Base-by-base conservation (phyloP, 805 yeast species). In the Yamadazyma takamatsuzukensis region DNA sequence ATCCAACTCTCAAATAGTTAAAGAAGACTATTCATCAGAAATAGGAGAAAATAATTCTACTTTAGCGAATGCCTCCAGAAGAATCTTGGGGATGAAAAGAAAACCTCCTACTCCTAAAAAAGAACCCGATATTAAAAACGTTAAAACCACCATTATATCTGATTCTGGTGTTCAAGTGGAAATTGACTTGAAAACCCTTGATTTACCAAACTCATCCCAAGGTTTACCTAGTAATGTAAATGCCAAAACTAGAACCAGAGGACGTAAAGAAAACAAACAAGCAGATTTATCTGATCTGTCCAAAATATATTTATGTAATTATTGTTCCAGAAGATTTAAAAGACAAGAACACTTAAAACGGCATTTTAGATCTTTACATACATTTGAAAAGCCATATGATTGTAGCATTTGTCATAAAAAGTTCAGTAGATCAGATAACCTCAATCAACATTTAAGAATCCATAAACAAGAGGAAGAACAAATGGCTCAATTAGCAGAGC, bases 261-360 rank as follows among this genome's bases (percentile, higher is more conserved):
- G 86, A 5, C 67, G 86, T 25, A 79, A 78, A 52, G 84, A 82
- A 15, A 72, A 79, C 25, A 59, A 72, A 40, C 74, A 72, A 30
- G 78, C 74, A 13, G 84, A 78, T 47, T 41, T 63, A 48, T 54
- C 50, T 30, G 72, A 66, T 41, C 68, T 63, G 41, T 31, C 70
- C 8, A 80, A 80, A 54, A 76, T 76, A 25, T 81, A 71, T 49
- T 72, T 73, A 18, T 82, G 89, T 53, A 73, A 72, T 19, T 72
- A 68, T 47, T 82, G 90, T 53, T 67, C 72, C 29, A 68, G 89
- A 44, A 51, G 72, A 23, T 83, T 83, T 58, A 77, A 80, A 50
- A 68, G 93, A 44, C 86, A 81, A 52, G 93, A 83, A 48, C 93
- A 83, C 54, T 59, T 83, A 45, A 80, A 80, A 51, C 68, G 93